Evolutionary conservation across 2,329 filamentous ascomycete genomes (phyloP).

Genomic region (Daldinia sp.): DNA sequence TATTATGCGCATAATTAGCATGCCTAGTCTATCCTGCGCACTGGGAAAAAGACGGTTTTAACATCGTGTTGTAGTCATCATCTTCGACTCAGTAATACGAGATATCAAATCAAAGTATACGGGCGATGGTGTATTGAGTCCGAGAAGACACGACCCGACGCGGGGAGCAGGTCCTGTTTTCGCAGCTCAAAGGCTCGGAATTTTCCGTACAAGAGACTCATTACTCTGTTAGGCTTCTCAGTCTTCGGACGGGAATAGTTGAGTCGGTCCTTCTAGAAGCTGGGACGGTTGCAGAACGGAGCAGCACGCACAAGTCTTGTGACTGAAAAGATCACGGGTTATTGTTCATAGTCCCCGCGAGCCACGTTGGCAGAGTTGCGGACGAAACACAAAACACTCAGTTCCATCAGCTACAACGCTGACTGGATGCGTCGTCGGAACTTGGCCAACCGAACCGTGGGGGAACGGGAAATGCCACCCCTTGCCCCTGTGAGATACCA

Average conservation of each 20-base stretch:
- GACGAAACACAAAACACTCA: constrained; percentile 42
- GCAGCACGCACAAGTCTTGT: constrained; percentile 36
- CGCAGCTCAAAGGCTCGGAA: constrained; percentile 10
- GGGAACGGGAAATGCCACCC: constrained; percentile 26
- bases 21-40: constrained; percentile 10
- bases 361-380: constrained; percentile 38
- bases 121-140: constrained; percentile 18
- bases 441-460: constrained; percentile 38
- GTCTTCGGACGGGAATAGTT: constrained; percentile 37
- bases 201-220: constrained; percentile 18
- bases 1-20: too few relatives aligned
- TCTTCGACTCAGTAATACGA: constrained; percentile 17
- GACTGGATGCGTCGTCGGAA: constrained; percentile 43
- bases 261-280: constrained; percentile 43
- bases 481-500: constrained; percentile 31
- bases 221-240: constrained; percentile 25
- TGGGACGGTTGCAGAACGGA: constrained; percentile 39
- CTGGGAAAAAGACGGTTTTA: constrained; percentile 23
- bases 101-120: constrained; percentile 23
- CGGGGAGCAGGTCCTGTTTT: constrained; percentile 28
- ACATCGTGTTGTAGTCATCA: constrained; percentile 11
- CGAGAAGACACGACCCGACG: constrained; percentile 16
- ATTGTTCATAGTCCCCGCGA: constrained; percentile 25
- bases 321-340: constrained; percentile 37
- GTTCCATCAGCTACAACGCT: constrained; percentile 43